A percentile compares a stretch with the other conserved stretches of the same genome.
phyloP scores from a whole-genome alignment of 208 protist genomes.

The Entamoeba histolytica region DNA sequence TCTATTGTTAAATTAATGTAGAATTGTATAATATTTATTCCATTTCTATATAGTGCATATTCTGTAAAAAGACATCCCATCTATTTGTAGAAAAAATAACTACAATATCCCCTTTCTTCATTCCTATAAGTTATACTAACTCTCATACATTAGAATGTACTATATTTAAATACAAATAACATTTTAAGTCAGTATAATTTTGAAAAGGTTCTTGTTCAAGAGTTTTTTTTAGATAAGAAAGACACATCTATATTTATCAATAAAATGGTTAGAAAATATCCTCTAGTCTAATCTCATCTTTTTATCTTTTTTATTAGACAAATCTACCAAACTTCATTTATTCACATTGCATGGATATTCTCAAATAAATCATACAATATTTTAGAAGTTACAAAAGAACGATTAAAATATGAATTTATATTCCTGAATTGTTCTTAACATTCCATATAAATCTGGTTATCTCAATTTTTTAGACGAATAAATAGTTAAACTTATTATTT shows the following conservation, averaged over 20 bases:
- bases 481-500: neutral
- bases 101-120: neutral
- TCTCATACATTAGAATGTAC: neutral
- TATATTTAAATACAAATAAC: neutral
- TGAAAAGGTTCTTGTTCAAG: neutral
- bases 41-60: neutral
- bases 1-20: neutral
- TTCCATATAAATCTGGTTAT: neutral
- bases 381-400: neutral
- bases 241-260: neutral
- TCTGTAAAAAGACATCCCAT: neutral
- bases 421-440: neutral
- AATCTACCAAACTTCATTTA: neutral
- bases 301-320: no score
- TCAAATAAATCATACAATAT: neutral
- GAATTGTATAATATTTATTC: neutral
- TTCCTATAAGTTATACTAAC: neutral
- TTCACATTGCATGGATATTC: neutral
- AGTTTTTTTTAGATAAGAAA: neutral
- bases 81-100: neutral
- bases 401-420: neutral
- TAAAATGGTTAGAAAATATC: no score
- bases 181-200: neutral
- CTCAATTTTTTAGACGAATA: neutral
- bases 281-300: no score